phyloP scores from a whole-genome alignment of 306 rosid species.

The Leucaena leucocephala region DNA sequence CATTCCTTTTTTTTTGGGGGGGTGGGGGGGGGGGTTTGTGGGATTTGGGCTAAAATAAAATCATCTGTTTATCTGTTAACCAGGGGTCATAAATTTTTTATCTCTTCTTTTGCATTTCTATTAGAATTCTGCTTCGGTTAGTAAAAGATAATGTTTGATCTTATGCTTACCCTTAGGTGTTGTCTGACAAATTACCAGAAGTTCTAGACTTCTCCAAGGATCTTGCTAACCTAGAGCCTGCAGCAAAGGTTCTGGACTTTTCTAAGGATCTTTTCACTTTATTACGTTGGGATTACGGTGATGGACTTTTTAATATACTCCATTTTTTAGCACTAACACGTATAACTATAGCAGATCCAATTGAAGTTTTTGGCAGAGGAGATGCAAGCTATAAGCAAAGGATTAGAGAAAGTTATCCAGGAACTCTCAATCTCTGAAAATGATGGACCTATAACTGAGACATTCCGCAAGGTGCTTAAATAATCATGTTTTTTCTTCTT shows the following conservation, averaged over 20 bases:
- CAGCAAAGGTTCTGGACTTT: constrained; percentile 79
- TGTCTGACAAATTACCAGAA: constrained; percentile 77
- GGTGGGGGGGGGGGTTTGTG: neutral
- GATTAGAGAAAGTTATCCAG: constrained; percentile 82
- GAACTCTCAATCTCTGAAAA: constrained; percentile 78
- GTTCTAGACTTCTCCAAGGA: constrained; percentile 83
- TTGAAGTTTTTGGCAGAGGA: constrained; percentile 86
- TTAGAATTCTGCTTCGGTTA: constrained; percentile 30
- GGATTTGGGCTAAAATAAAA: neutral
- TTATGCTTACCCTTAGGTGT: constrained; percentile 56
- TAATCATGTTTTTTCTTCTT: constrained; percentile 23
- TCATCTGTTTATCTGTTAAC: constrained; percentile 25
- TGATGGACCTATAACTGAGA: constrained; percentile 82
- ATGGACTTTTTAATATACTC: neutral
- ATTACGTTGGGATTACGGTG: neutral
- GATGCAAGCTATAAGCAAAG: constrained; percentile 94
- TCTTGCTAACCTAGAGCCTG: constrained; percentile 79
- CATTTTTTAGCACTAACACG: constrained; percentile 30
- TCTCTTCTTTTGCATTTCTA: constrained; percentile 23
- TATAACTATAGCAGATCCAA: constrained; percentile 65
- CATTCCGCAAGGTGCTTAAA: constrained; percentile 63
- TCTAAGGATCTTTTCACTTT: constrained; percentile 40
- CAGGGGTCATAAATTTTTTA: constrained; percentile 27
- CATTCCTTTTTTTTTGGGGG: neutral
- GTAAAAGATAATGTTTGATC: constrained; percentile 26